These are phyloP conservation scores for Blastobotrys terrestris DNA, from an alignment of 805 yeast genomes.

Conservation along the genomic window DNA sequence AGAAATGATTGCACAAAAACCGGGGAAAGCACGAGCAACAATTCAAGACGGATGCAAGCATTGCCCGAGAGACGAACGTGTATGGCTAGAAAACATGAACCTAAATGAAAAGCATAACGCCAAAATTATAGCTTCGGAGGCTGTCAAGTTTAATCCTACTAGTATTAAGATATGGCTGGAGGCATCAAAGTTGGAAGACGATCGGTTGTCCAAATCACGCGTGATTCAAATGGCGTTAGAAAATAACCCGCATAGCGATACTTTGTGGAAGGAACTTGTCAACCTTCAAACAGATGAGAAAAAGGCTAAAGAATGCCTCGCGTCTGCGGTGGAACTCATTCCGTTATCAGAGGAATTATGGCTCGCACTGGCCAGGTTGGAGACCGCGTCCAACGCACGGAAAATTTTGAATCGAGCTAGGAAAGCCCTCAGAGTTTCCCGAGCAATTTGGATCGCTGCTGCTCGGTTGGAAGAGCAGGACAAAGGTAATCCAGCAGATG, in stretches of 20 bases:
- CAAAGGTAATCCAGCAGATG: constrained; percentile 32
- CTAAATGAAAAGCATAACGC: constrained; percentile 49
- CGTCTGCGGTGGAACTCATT: constrained; percentile 62
- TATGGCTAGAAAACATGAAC: constrained; percentile 79
- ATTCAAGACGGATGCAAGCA: constrained; percentile 69
- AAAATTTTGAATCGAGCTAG: constrained; percentile 55
- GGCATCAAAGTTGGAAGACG: constrained; percentile 63
- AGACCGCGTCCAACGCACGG: constrained; percentile 43
- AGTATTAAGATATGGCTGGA: constrained; percentile 67
- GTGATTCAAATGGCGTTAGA: constrained; percentile 70
- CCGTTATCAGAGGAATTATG: constrained; percentile 63
- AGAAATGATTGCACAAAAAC: constrained; percentile 53
- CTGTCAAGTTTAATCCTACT: constrained; percentile 48
- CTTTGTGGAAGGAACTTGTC: constrained; percentile 65
- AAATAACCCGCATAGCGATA: constrained; percentile 47
- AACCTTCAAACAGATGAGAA: constrained; percentile 48
- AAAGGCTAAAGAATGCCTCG: constrained; percentile 48
- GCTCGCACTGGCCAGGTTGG: constrained; percentile 48
- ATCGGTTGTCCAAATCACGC: constrained; percentile 44
- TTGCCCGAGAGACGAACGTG: constrained; percentile 59
- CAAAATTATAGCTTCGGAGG: constrained; percentile 58
- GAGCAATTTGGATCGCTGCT: constrained; percentile 64
- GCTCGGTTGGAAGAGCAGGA: constrained; percentile 58
- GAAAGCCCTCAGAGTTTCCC: constrained; percentile 41
- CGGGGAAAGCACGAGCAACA: constrained; percentile 48